phyloP scores from a whole-genome alignment of 441 rosid species.

The Viola pubescens region DNA sequence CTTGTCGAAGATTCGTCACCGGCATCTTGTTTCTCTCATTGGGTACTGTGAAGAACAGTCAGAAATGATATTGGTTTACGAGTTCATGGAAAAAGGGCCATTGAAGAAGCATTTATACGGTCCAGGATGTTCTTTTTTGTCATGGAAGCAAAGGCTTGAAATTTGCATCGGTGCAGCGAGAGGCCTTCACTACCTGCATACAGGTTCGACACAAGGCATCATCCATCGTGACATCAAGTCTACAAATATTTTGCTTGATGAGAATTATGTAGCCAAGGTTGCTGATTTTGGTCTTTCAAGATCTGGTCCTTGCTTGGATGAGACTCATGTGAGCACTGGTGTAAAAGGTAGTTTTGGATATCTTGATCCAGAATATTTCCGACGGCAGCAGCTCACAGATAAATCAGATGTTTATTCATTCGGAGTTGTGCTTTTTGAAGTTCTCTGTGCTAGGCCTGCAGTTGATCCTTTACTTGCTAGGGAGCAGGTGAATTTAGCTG shows the following conservation, averaged over 20 bases:
- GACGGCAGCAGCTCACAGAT: slow-evolving; percentile 85
- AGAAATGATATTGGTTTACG: slow-evolving; percentile 83
- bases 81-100: slow-evolving; percentile 87
- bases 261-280: slow-evolving; percentile 64
- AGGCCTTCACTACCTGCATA: slow-evolving; percentile 88
- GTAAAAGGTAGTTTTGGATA: slow-evolving; percentile 94
- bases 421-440: slow-evolving; percentile 77
- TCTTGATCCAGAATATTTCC: slow-evolving; percentile 88
- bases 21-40: slow-evolving; percentile 79
- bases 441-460: slow-evolving; percentile 84
- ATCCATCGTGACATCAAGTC: slow-evolving; percentile 93
- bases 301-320: slow-evolving; percentile 76
- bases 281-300: slow-evolving; percentile 93
- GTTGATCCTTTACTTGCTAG: slow-evolving; percentile 72
- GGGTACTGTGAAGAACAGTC: slow-evolving; percentile 89
- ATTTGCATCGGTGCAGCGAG: slow-evolving; percentile 87
- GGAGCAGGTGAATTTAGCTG: slow-evolving; percentile 84
- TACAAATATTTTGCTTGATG: slow-evolving; percentile 71
- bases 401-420: slow-evolving; percentile 87
- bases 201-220: slow-evolving; percentile 84
- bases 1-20: slow-evolving; percentile 73
- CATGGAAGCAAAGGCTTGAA: slow-evolving; percentile 86
- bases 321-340: slow-evolving; percentile 84
- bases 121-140: slow-evolving; percentile 37
- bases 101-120: slow-evolving; percentile 70